phyloP scores from a whole-genome alignment of 1,284 basidiomycete species.

The Cerrena zonata region DNA sequence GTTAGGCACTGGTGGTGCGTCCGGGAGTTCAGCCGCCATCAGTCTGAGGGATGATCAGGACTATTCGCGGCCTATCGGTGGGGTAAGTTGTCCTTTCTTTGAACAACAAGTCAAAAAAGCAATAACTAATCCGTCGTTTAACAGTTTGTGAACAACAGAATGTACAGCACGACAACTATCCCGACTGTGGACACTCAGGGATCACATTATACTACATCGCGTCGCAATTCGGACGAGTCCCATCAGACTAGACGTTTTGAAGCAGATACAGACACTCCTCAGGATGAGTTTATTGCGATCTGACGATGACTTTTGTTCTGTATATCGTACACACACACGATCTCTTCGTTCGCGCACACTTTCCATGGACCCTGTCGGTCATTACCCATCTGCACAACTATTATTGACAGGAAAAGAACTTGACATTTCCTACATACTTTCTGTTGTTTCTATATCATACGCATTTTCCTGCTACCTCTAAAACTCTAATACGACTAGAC shows the following conservation, averaged over 20 bases:
- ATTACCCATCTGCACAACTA: too few species aligned
- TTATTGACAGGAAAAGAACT: too few species aligned
- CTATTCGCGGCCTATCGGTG: conserved; percentile 39
- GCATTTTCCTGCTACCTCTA: too few species aligned
- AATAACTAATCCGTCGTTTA: conserved; percentile 6
- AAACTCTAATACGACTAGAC: too few species aligned
- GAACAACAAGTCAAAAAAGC: background rate
- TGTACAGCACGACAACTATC: conserved; percentile 37
- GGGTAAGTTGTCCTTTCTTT: conserved; percentile 27
- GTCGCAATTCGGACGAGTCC: background rate
- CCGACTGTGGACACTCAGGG: background rate
- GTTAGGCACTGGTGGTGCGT: conserved; percentile 22
- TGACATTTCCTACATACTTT: too few species aligned
- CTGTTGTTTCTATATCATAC: too few species aligned
- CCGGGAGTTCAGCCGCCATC: conserved; percentile 28
- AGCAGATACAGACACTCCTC: background rate
- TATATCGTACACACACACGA: too few species aligned
- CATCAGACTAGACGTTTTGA: background rate
- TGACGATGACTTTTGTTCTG: too few species aligned
- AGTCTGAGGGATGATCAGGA: conserved; percentile 41
- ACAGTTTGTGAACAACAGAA: conserved; percentile 34
- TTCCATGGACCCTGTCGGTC: too few species aligned
- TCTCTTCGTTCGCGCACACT: too few species aligned
- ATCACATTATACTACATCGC: background rate
- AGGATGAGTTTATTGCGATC: too few species aligned